Conservation (phyloP, 108 stramenopile genomes). For the Nitzschia sp. region DNA sequence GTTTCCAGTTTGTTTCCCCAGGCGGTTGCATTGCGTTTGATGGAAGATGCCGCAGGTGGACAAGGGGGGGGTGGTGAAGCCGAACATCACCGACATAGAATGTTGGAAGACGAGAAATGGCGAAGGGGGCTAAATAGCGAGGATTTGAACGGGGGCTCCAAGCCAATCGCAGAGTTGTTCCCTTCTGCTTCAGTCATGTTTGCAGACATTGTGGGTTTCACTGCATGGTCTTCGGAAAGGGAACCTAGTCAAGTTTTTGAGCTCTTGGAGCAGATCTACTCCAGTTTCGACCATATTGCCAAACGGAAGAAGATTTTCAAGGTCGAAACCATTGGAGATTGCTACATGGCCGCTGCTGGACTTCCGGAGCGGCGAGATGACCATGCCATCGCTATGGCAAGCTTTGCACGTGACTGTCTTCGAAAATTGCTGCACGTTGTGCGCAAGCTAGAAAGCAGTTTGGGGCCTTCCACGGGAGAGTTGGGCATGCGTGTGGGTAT, state of each 20-base stretch:
- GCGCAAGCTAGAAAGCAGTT: neutral
- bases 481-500: constrained; percentile 17
- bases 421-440: neutral
- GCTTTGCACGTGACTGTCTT: constrained; percentile 14
- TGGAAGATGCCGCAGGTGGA: constrained; percentile 6
- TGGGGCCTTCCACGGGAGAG: constrained; percentile 9
- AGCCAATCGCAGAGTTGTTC: constrained; percentile 23
- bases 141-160: too few species aligned
- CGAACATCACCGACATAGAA: too few species aligned
- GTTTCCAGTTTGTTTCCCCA: constrained; percentile 12
- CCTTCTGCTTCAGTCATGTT: constrained; percentile 15
- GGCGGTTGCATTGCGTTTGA: constrained; percentile 4
- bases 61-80: neutral
- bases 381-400: constrained; percentile 12
- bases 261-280: constrained; percentile 7
- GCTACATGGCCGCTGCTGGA: constrained; percentile 8
- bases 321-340: constrained; percentile 17
- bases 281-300: constrained; percentile 16
- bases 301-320: constrained; percentile 14
- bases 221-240: constrained; percentile 6
- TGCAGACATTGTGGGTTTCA: constrained; percentile 21
- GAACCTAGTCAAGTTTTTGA: constrained; percentile 11
- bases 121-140: too few species aligned
- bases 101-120: neutral
- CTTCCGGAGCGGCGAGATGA: constrained; percentile 4